Evolutionary conservation across 1,284 basidiomycete species (phyloP).

Genomic region (Ceratobasidium sp.): DNA sequence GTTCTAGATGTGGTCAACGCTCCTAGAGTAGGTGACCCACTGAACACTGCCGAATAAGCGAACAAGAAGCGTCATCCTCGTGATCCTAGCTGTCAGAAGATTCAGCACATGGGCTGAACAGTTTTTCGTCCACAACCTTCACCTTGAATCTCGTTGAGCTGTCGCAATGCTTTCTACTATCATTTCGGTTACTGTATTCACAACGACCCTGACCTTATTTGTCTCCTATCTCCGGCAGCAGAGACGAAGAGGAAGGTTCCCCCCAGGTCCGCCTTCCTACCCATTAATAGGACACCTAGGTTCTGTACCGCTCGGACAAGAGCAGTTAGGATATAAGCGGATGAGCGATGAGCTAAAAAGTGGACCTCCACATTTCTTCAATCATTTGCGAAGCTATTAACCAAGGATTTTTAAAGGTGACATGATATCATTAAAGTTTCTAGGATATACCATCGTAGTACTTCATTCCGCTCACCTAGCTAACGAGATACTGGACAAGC

Average conservation of each 20-base stretch:
- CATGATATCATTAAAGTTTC: conserved; percentile 25
- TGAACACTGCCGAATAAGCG: no score
- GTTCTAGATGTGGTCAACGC: no score
- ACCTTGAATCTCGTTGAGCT: no score
- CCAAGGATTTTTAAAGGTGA: not conserved
- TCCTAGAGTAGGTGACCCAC: no score
- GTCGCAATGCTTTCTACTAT: no score
- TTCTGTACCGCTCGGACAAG: conserved; percentile 40
- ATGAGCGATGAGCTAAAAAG: not conserved
- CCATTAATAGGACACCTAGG: conserved; percentile 25
- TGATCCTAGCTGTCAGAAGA: no score
- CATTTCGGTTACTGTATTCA: not conserved
- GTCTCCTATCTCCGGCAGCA: no score
- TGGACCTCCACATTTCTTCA: no score
- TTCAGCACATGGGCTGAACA: no score
- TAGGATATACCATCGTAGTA: conserved; percentile 45
- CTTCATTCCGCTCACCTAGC: conserved; percentile 46
- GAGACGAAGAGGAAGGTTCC: not conserved
- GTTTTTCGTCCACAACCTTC: no score
- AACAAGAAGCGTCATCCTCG: no score
- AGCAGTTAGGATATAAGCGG: conserved; percentile 26
- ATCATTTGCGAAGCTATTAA: not conserved
- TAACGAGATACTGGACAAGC: conserved; percentile 48
- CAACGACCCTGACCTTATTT: not conserved
- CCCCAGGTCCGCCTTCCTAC: conserved; percentile 37